These are phyloP conservation scores for Sporothrix mexicana DNA, from an alignment of 2,329 filamentous ascomycete genomes.

Conservation along the genomic window DNA sequence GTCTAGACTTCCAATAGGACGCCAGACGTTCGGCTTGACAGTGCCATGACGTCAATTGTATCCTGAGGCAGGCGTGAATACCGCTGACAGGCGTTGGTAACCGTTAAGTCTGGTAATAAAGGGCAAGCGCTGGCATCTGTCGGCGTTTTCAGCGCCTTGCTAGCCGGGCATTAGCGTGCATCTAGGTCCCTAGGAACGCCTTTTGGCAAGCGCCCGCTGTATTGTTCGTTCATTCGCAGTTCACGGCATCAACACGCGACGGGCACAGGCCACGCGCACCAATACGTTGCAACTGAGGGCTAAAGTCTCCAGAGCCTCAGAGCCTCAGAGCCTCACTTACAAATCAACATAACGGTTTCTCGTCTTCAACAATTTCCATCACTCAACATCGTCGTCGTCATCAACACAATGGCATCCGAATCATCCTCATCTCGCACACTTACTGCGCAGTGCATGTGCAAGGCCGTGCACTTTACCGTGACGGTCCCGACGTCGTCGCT, in stretches of 20 bases:
- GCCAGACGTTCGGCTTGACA: neutral
- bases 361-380: too few relatives aligned
- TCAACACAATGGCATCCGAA: neutral
- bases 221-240: neutral
- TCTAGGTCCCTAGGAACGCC: neutral
- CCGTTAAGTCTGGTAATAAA: neutral
- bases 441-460: conserved; percentile 13
- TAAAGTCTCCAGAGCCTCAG: neutral
- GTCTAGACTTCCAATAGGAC: neutral
- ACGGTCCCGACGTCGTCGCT: conserved; percentile 1
- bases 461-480: conserved; percentile 15
- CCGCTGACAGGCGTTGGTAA: neutral
- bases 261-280: neutral
- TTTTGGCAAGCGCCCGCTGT: neutral
- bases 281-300: neutral
- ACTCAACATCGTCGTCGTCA: too few relatives aligned
- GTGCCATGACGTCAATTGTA: conserved; percentile 3
- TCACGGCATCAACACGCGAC: neutral
- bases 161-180: neutral
- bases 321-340: neutral
- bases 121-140: neutral
- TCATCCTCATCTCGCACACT: neutral
- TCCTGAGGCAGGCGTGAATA: neutral
- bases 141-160: neutral
- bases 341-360: too few relatives aligned